These are phyloP conservation scores for Tricholoma furcatifolium DNA, from an alignment of 768 basidiomycete genomes.

Conservation along the genomic window DNA sequence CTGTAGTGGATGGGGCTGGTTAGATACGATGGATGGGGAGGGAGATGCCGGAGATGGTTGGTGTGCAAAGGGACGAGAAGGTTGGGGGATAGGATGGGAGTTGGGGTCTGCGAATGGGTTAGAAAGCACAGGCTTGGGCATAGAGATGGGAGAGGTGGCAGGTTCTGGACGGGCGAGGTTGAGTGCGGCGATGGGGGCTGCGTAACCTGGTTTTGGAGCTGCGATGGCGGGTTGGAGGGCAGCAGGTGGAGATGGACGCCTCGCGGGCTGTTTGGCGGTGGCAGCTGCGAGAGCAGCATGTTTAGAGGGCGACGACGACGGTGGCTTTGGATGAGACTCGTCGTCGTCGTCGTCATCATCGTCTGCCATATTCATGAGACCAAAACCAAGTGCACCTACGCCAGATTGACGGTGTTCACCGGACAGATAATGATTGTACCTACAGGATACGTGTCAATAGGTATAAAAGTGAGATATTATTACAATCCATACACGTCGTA, in stretches of 20 bases:
- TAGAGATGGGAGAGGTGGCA: slow-evolving; percentile 26
- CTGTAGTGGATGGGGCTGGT: slow-evolving; percentile 69
- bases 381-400: slow-evolving; percentile 51
- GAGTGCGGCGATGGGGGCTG: slow-evolving; percentile 65
- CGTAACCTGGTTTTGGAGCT: slow-evolving; percentile 73
- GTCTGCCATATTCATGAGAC: slow-evolving; percentile 45
- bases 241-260: slow-evolving; percentile 24
- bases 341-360: slow-evolving; percentile 43
- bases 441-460: slow-evolving; percentile 21
- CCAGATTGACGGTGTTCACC: slow-evolving; percentile 48
- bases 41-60: slow-evolving; percentile 17
- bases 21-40: slow-evolving; percentile 40
- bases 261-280: not conserved
- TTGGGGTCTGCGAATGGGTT: slow-evolving; percentile 8
- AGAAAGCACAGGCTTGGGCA: slow-evolving; percentile 1
- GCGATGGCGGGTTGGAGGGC: slow-evolving; percentile 41
- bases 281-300: slow-evolving; percentile 2
- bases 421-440: slow-evolving; percentile 64
- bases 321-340: slow-evolving; percentile 15
- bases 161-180: slow-evolving; percentile 52
- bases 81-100: slow-evolving; percentile 7
- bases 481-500: slow-evolving; percentile 61
- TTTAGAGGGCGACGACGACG: slow-evolving; percentile 13
- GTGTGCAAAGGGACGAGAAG: slow-evolving; percentile 8
- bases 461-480: slow-evolving; percentile 9